Evolutionary conservation across 2,329 filamentous ascomycete species (phyloP), one percentile per base, ranked within the genome.

Genomic region (Sporothrix pallida): DNA sequence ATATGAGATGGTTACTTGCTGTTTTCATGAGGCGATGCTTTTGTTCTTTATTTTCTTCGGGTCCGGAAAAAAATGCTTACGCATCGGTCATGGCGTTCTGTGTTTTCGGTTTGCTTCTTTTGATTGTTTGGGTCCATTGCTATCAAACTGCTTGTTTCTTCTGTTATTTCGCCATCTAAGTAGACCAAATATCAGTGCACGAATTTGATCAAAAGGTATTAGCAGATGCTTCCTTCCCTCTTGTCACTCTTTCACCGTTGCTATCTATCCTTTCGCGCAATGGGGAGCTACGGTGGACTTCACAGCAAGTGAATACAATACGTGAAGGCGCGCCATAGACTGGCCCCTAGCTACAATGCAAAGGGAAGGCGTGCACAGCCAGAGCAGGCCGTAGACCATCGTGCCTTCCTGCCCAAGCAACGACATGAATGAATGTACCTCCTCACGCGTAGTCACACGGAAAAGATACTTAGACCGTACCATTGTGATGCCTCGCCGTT

Each of bases 11-110:
- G 31, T 2, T 31, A 6, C 54, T 12, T 60, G n/a, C 9, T 20
- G 37, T 44, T 67, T 12, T 67, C 17, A 42, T 3, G 17, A 56
- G 48, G 42, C 48, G 20, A 23, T 56, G 17, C 17, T 46, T 26
- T 70, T 4, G n/a, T 46, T 44, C 46, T 48, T 65, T 10, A 10
- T 67, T 17, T 44, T 20, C 48, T 42, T 67, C 10, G 42, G 37
- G 46, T 10, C n/a, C 52, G 37, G 48, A n/a, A 15, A n/a, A 15
- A 52, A 52, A 20, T 23, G 31, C 31, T 37, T 6, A 23, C 9
- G 48, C 48, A 56, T 69, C 48, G 67, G 65, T 37, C 48, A 31
- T 52, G 65, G 65, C 31, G 65, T 26, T 48, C 31, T 46, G 65
- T 37, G 65, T 52, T 68, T 31, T 37, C 4, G 31, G 31, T 37